Percentiles rank a stretch among this genome's conserved stretches.
phyloP scores from a whole-genome alignment of 345 rosid species.

The Lenwebbia sp. region DNA sequence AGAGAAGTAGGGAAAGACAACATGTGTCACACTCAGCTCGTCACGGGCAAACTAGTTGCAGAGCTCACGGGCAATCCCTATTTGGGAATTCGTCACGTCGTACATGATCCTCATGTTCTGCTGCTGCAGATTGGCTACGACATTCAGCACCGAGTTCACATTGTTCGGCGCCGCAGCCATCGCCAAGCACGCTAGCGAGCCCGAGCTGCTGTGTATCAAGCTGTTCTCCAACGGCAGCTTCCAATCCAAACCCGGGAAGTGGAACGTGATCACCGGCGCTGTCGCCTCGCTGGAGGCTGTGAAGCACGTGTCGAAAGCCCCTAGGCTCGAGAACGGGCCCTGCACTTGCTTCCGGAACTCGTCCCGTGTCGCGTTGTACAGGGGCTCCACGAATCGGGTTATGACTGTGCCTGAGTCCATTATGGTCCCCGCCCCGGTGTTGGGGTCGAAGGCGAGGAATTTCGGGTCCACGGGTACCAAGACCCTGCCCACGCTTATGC shows the following conservation, averaged over 20 bases:
- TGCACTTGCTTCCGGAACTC: constrained; percentile 68
- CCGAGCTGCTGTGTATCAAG: constrained; percentile 73
- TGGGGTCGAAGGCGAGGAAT: constrained; percentile 40
- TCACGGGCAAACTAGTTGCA: constrained; percentile 35
- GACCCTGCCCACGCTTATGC: constrained; percentile 60
- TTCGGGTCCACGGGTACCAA: constrained; percentile 31
- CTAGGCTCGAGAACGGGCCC: constrained; percentile 62
- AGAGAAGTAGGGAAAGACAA: background rate
- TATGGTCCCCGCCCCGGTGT: constrained; percentile 68
- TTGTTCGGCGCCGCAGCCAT: constrained; percentile 66
- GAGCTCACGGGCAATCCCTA: constrained; percentile 77
- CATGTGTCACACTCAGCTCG: background rate
- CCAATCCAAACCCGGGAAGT: constrained; percentile 47
- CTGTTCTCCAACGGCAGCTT: constrained; percentile 71
- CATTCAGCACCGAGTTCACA: constrained; percentile 60
- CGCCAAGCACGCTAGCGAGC: constrained; percentile 61
- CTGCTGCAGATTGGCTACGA: constrained; percentile 87
- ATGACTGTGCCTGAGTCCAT: constrained; percentile 86
- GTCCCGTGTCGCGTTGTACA: constrained; percentile 47
- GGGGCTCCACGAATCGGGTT: constrained; percentile 59
- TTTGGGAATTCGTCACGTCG: constrained; percentile 55
- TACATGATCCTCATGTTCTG: constrained; percentile 73
- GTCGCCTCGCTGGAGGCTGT: constrained; percentile 22
- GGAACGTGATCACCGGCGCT: constrained; percentile 48
- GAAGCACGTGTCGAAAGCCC: constrained; percentile 86